Evolutionary conservation across 345 rosid genomes (phyloP).

Genomic region (Salix exigua): DNA sequence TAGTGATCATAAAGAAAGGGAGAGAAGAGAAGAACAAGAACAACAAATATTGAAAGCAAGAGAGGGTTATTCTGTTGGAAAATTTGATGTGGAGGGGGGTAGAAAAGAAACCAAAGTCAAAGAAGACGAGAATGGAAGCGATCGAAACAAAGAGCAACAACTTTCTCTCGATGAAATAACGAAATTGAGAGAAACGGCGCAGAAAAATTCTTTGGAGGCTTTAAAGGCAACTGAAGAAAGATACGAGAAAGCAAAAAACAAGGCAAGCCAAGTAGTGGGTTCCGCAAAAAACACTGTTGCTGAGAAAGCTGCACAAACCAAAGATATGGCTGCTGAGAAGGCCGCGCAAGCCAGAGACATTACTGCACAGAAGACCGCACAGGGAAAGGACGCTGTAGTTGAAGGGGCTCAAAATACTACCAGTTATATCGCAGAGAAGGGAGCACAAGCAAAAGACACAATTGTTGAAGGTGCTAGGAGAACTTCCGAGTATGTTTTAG

Average conservation of each 20-base stretch:
- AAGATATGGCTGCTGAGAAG: not conserved
- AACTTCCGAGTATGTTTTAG: not conserved
- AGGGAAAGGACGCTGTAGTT: not conserved
- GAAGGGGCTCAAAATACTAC: not conserved
- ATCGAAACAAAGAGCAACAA: not conserved
- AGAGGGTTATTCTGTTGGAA: not conserved
- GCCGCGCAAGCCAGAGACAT: constrained; percentile 1
- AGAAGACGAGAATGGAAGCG: not conserved
- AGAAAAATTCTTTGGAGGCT: constrained; percentile 47
- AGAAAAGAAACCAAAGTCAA: not conserved
- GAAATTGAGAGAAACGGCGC: constrained; percentile 34
- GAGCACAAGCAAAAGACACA: not conserved
- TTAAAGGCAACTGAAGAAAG: constrained; percentile 46
- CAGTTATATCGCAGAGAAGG: constrained; percentile 7
- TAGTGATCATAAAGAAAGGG: not conserved
- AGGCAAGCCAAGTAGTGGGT: not conserved
- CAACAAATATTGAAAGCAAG: not conserved
- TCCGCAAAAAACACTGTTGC: not conserved
- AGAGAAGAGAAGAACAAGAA: not conserved
- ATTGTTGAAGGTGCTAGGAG: not conserved
- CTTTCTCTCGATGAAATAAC: constrained; percentile 23
- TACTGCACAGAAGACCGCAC: not conserved
- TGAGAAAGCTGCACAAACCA: not conserved
- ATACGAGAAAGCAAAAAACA: constrained; percentile 43
- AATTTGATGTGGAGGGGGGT: not conserved